Evolutionary conservation across 352 stramenopile species (phyloP).

Genomic region (Pythium chondricola): DNA sequence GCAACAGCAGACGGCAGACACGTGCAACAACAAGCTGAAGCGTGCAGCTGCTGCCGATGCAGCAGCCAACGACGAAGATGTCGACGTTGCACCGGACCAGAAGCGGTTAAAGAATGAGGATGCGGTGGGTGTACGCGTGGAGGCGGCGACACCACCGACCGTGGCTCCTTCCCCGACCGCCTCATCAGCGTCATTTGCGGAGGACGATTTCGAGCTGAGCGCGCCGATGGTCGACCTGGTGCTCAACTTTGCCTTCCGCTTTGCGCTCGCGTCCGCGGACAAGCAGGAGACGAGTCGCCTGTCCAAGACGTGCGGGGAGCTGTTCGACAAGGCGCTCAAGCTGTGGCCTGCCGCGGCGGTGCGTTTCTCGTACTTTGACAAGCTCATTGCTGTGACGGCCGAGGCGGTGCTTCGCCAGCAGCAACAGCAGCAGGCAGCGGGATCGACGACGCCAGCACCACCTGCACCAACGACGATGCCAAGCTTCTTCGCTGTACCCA

Average conservation of each 20-base stretch:
- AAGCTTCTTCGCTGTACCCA: slow-evolving; percentile 73
- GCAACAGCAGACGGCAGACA: not conserved
- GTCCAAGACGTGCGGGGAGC: slow-evolving; percentile 82
- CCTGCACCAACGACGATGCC: slow-evolving; percentile 53
- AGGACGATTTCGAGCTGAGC: slow-evolving; percentile 87
- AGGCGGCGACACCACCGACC: not conserved
- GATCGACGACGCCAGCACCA: not conserved
- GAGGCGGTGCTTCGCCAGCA: slow-evolving; percentile 80
- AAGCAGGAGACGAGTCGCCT: slow-evolving; percentile 85
- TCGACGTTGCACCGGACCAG: not conserved
- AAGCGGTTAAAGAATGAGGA: slow-evolving; percentile 10
- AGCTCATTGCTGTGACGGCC: slow-evolving; percentile 85
- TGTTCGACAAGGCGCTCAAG: slow-evolving; percentile 83
- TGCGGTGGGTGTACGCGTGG: slow-evolving; percentile 2
- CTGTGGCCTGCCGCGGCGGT: slow-evolving; percentile 82
- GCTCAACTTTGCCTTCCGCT: slow-evolving; percentile 89
- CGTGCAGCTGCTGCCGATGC: no score
- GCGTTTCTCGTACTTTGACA: slow-evolving; percentile 89
- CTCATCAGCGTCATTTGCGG: slow-evolving; percentile 23
- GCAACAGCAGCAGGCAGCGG: slow-evolving; percentile 28
- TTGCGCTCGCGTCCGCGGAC: slow-evolving; percentile 82
- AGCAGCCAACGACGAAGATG: not conserved
- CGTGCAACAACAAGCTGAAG: no score
- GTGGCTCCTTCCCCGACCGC: slow-evolving; percentile 17
- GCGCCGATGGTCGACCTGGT: slow-evolving; percentile 87